These are phyloP conservation scores for Fusarium liriodendri DNA, from an alignment of 2,329 filamentous ascomycete genomes.

Conservation along the genomic window DNA sequence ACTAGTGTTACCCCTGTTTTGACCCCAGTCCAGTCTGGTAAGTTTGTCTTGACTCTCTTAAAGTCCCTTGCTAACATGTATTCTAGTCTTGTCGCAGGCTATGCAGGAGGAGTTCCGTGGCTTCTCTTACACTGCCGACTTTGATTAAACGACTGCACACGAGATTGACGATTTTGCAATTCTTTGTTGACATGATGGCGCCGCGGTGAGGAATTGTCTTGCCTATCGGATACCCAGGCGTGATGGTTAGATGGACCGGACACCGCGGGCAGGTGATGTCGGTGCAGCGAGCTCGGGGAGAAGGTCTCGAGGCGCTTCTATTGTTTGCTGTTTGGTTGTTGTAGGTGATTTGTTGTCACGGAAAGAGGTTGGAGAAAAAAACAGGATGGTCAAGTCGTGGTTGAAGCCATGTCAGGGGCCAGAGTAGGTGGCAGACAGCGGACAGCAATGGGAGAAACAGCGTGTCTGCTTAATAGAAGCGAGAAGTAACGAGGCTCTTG, in stretches of 20 bases:
- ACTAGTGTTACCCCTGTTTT: conserved; percentile 98
- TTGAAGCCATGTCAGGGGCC: conserved; percentile 24
- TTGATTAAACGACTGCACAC: conserved; percentile 65
- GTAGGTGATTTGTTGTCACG: conserved; percentile 30
- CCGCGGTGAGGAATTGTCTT: conserved; percentile 43
- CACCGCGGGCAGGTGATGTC: conserved; percentile 36
- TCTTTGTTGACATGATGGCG: conserved; percentile 36
- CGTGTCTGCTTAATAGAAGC: conserved; percentile 42
- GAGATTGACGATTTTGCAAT: conserved; percentile 41
- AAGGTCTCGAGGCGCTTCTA: conserved; percentile 17
- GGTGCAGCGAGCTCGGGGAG: conserved; percentile 30
- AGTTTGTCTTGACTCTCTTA: conserved; percentile 50
- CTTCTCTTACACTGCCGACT: conserved; percentile 96
- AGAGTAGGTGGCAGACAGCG: conserved; percentile 13
- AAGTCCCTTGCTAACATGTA: conserved; percentile 40
- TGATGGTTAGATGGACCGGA: conserved; percentile 40
- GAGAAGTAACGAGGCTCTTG: conserved; percentile 27
- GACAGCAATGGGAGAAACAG: conserved; percentile 31
- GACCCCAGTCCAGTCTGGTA: conserved; percentile 97
- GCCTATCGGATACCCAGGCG: conserved; percentile 45
- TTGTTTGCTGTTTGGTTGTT: conserved; percentile 30
- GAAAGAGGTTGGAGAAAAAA: conserved; percentile 35
- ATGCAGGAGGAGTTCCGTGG: conserved; percentile 99
- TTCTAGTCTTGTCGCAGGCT: conserved; percentile 88
- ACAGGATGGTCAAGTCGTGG: conserved; percentile 26